phyloP scores from a whole-genome alignment of 2,329 filamentous ascomycete genomes.

The Penicillium sp. region DNA sequence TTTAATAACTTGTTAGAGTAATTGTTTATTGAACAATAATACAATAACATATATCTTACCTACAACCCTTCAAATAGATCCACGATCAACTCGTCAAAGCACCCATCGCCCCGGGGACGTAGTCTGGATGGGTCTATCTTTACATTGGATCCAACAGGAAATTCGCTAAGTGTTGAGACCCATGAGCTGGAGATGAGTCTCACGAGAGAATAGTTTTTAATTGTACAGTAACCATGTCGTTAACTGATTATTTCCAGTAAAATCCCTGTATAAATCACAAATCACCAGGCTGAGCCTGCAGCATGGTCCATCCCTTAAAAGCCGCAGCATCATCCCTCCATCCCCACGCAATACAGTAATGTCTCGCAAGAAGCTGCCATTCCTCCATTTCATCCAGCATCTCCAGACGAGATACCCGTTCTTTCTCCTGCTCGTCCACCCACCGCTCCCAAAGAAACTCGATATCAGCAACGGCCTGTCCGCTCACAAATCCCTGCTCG shows the following conservation, averaged over 20 bases:
- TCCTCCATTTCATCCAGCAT: slow-evolving; percentile 95
- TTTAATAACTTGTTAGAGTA: too few species aligned
- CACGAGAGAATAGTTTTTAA: too few species aligned
- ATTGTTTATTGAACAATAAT: too few species aligned
- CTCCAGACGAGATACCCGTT: slow-evolving; percentile 74
- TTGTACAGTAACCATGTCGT: not conserved
- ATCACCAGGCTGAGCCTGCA: slow-evolving; percentile 30
- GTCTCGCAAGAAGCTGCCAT: slow-evolving; percentile 79
- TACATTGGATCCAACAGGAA: too few species aligned
- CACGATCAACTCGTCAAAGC: too few species aligned
- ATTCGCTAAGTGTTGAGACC: too few species aligned
- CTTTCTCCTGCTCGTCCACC: slow-evolving; percentile 69
- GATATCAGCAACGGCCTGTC: slow-evolving; percentile 60
- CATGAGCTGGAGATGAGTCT: too few species aligned
- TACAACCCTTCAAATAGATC: too few species aligned
- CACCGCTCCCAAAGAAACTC: slow-evolving; percentile 75
- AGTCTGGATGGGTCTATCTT: too few species aligned
- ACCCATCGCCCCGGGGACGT: too few species aligned
- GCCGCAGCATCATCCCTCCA: slow-evolving; percentile 58
- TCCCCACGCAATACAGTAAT: slow-evolving; percentile 90
- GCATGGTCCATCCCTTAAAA: slow-evolving; percentile 38
- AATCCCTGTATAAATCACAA: not conserved
- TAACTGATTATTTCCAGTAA: not conserved
- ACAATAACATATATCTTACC: too few species aligned
- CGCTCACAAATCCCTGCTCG: slow-evolving; percentile 63